Base-by-base conservation (phyloP, 768 basidiomycete genomes). In the Agrocybe praecox region DNA sequence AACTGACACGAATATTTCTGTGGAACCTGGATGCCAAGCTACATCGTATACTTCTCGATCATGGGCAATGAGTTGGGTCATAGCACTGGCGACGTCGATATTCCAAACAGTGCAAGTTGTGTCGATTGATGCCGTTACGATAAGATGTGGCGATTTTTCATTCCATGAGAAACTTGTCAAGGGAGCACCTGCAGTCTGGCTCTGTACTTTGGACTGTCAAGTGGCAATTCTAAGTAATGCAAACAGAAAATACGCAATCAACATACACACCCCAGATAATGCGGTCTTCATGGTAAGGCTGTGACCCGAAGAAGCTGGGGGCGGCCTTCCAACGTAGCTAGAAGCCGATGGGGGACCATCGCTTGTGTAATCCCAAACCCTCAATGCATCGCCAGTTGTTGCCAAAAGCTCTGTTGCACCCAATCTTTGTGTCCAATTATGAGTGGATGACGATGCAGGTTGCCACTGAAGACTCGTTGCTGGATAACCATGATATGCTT, bases 21-120 rank as follows among this genome's bases (percentile, higher is more conserved):
- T 94, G 9, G 94, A 96, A 22, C 88, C 85, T 6, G 97, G 97
- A 12, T 98, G 83, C 96, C 97, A 99, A n/a, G 94, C 95, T 42
- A 97, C 95, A 69, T 98, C 95, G 75, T 96, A 96, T 14, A 94
- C 95, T 75, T 96, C 90, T 46, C 92, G 86, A 78, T 98, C 95
- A 73, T 97, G 96, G 0, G 96, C 95, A 66, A 97, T 96, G 58
- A 99, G 86, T 72, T 98, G 97, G 2, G 97, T 99, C 68, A 98
- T 86, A 22, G 97, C 96, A 7, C 90, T 88, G 22, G 87, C 85
- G 3, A 93, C 93, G 65, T 96, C 91, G 68, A 99, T 92, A 72
- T 99, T 97, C 97, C 97, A 99, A 21, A 98, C 91, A 1, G 97
- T 98, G 70, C 96, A 98, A 14, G 96, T 97, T 49, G 97, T 99